These are phyloP conservation scores for Mortierella alpina DNA, from an alignment of 192 early-diverging fungal species.

Conservation along the genomic window DNA sequence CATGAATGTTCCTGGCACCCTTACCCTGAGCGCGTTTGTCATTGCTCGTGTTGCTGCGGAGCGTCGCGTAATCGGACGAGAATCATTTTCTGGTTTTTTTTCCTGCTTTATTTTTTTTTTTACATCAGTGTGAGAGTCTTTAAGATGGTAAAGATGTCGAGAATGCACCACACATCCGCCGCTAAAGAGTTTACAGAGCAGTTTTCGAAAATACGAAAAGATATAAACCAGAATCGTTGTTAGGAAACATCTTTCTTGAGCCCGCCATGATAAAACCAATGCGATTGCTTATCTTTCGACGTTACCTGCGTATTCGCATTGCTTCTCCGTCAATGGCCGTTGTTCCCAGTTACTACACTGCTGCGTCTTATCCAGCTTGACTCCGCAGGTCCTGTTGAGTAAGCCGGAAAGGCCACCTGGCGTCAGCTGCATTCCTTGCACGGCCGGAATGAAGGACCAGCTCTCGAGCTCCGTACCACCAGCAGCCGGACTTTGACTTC, in stretches of 20 bases:
- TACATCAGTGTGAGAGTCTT: not conserved
- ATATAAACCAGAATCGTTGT: not conserved
- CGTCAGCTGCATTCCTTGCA: not conserved
- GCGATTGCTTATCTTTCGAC: not conserved
- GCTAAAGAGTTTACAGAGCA: not conserved
- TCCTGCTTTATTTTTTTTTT: not conserved
- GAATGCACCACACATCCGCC: constrained; percentile 27
- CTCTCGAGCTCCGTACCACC: too few species aligned
- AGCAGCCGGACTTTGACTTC: not conserved
- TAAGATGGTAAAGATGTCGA: constrained; percentile 17
- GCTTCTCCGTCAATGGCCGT: constrained; percentile 12
- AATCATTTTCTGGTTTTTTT: not conserved
- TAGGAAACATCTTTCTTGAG: too few species aligned
- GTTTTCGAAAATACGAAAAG: not conserved
- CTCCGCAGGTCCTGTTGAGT: constrained; percentile 1
- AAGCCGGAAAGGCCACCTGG: not conserved
- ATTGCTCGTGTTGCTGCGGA: too few species aligned
- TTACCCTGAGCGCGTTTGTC: too few species aligned
- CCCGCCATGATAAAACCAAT: too few species aligned
- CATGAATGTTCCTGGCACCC: too few species aligned
- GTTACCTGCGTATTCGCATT: constrained; percentile 32
- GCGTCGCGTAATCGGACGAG: too few species aligned
- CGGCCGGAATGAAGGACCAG: not conserved
- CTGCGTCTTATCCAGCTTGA: constrained; percentile 22
- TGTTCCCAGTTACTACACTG: constrained; percentile 45